Conservation (phyloP, 371 early-diverging fungal genomes). For the Rhizopus arrhizus region DNA sequence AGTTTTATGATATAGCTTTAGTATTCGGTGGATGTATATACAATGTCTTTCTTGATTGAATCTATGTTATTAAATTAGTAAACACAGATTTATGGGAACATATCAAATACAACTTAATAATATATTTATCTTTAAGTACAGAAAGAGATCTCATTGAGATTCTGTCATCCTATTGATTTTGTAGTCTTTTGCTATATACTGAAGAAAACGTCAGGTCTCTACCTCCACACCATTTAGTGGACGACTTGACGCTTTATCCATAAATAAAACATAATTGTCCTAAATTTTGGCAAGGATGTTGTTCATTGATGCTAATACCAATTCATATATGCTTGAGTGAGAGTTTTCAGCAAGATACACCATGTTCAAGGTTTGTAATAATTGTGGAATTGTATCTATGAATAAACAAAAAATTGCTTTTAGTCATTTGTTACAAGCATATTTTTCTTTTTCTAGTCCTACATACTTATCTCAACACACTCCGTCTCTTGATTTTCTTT, state of each 20-base stretch:
- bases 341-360: neutral
- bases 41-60: neutral
- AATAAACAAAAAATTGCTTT: constrained; percentile 1
- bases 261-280: neutral
- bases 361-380: constrained; percentile 1
- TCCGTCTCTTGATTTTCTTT: constrained; percentile 2
- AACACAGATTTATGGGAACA: constrained; percentile 4
- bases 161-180: constrained; percentile 1
- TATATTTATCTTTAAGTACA: constrained; percentile 12
- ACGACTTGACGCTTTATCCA: neutral
- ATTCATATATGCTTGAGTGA: constrained; percentile 1
- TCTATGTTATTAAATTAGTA: constrained; percentile 2
- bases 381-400: constrained; percentile 5
- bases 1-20: neutral
- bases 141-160: constrained; percentile 9
- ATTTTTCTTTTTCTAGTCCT: no score
- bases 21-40: neutral
- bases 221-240: neutral
- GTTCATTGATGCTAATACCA: neutral
- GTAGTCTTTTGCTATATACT: constrained; percentile 8
- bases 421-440: constrained; percentile 1
- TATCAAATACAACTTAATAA: constrained; percentile 7
- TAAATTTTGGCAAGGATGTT: constrained; percentile 1
- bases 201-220: constrained; percentile 10
- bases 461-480: neutral